A percentile compares a stretch with the other conserved stretches of the same genome.
Conservation (phyloP, 2,329 filamentous ascomycete genomes). For the Aspergillus chevalieri region DNA sequence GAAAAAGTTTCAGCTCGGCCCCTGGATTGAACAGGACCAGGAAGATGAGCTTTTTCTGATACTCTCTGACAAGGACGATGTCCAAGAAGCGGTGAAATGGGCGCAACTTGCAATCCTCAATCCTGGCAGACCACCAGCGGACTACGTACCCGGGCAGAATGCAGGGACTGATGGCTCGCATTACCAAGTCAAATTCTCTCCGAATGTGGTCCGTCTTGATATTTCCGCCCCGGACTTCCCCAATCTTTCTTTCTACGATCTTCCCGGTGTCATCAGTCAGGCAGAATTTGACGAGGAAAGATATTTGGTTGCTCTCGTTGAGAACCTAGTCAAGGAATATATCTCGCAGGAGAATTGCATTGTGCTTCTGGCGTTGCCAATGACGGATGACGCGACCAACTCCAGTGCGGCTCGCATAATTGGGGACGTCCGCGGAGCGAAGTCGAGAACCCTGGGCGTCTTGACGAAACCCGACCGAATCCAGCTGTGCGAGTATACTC, state of each 20-base stretch:
- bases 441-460: conserved; percentile 62
- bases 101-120: conserved; percentile 75
- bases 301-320: conserved; percentile 65
- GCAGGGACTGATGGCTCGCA: conserved; percentile 22
- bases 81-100: conserved; percentile 63
- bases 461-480: conserved; percentile 80
- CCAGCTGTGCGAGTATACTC: conserved; percentile 47
- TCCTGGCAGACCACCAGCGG: conserved; percentile 48
- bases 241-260: conserved; percentile 74
- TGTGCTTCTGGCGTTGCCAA: conserved; percentile 68
- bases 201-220: conserved; percentile 71
- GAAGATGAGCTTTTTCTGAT: conserved; percentile 56
- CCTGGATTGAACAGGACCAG: conserved; percentile 53
- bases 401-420: conserved; percentile 65
- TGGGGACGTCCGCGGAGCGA: conserved; percentile 47
- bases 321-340: conserved; percentile 64
- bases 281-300: conserved; percentile 58
- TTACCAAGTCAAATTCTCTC: conserved; percentile 63
- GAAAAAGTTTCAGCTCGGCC: conserved; percentile 49
- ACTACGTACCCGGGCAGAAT: conserved; percentile 51
- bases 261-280: conserved; percentile 75
- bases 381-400: conserved; percentile 72
- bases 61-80: conserved; percentile 54
- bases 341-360: conserved; percentile 64
- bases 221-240: conserved; percentile 67